Percentiles rank a stretch among this genome's conserved stretches.
Evolutionary conservation across 2,329 filamentous ascomycete species (phyloP).

Genomic region (Colletotrichum incanum): DNA sequence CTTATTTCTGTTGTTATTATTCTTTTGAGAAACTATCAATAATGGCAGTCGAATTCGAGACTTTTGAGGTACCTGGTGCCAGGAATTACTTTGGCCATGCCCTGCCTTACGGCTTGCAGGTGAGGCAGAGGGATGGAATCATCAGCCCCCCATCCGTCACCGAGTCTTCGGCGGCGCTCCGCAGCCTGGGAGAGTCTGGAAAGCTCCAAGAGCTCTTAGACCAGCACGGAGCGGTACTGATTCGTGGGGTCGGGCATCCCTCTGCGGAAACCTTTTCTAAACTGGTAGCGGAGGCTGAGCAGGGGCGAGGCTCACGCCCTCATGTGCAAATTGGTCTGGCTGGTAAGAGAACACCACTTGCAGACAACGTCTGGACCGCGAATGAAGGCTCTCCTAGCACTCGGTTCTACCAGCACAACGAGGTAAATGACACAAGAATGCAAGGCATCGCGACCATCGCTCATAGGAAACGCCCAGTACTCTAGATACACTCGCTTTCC

Average conservation of each 20-base stretch:
- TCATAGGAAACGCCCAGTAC: conserved; percentile 19
- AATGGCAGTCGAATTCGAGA: conserved; percentile 34
- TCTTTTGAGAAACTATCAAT: background rate
- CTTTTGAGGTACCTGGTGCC: conserved; percentile 40
- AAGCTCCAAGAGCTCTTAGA: conserved; percentile 36
- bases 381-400: conserved; percentile 45
- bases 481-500: conserved; percentile 44
- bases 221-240: conserved; percentile 39
- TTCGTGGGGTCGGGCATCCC: conserved; percentile 37
- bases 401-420: conserved; percentile 46
- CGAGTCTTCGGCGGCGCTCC: conserved; percentile 29
- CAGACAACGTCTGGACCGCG: conserved; percentile 45
- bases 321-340: conserved; percentile 51
- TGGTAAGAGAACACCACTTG: conserved; percentile 42
- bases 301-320: conserved; percentile 37
- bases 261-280: conserved; percentile 45
- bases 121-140: conserved; percentile 6
- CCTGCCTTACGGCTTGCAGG: conserved; percentile 35
- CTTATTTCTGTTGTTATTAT: too few relatives aligned
- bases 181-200: conserved; percentile 33
- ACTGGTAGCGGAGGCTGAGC: conserved; percentile 38
- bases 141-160: conserved; percentile 8
- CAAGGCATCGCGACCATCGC: background rate
- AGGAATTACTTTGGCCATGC: conserved; percentile 36
- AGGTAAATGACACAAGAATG: conserved; percentile 19